phyloP scores from a whole-genome alignment of 148 eudicot genomes.

The Talinum fruticosum region DNA sequence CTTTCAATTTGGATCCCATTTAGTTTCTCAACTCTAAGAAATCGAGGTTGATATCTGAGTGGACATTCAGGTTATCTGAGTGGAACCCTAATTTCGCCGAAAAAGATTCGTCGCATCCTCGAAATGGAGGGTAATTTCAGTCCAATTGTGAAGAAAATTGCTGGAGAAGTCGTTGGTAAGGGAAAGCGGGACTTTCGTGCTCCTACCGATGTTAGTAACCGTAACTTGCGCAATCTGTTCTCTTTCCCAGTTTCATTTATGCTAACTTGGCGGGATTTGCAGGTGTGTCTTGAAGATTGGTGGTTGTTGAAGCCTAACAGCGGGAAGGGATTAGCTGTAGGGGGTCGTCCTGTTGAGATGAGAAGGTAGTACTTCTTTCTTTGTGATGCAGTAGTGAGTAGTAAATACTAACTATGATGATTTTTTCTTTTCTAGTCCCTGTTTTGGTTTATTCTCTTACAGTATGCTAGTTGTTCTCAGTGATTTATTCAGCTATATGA shows the following conservation, averaged over 20 bases:
- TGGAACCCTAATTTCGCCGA: too few relatives aligned
- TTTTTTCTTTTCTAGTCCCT: neutral
- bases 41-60: too few relatives aligned
- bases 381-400: neutral
- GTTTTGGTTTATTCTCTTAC: too few relatives aligned
- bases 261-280: neutral
- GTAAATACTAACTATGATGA: neutral
- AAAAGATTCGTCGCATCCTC: neutral
- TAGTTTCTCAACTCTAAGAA: too few relatives aligned
- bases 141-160: slow-evolving; percentile 19
- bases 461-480: too few relatives aligned
- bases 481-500: neutral
- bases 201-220: slow-evolving; percentile 20
- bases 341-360: slow-evolving; percentile 23
- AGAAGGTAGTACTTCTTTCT: slow-evolving; percentile 8
- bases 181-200: slow-evolving; percentile 7
- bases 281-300: slow-evolving; percentile 35
- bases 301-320: slow-evolving; percentile 23
- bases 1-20: too few relatives aligned
- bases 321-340: slow-evolving; percentile 20
- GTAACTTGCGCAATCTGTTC: neutral
- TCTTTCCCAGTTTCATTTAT: neutral
- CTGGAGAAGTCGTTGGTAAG: slow-evolving; percentile 10
- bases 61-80: too few relatives aligned
- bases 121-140: slow-evolving; percentile 23